phyloP scores from a whole-genome alignment of 1,139 yeast genomes.

The Blastobotrys capitulatus region DNA sequence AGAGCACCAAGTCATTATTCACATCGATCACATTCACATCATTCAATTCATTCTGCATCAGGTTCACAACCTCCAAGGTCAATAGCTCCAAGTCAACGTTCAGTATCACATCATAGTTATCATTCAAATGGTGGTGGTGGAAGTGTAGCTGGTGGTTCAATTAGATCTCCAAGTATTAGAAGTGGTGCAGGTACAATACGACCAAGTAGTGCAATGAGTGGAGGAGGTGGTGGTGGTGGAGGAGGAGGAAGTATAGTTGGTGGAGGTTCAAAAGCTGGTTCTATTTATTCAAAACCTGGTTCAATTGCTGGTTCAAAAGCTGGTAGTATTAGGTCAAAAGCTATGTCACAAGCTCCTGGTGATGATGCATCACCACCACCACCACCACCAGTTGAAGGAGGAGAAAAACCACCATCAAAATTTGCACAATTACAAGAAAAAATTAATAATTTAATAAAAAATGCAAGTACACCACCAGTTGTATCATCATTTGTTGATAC shows the following conservation, averaged over 20 bases:
- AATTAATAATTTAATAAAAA: constrained; percentile 1
- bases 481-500: constrained; percentile 17
- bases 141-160: not conserved
- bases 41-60: not conserved
- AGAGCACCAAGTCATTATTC: constrained; percentile 1
- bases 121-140: not conserved
- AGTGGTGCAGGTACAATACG: not conserved
- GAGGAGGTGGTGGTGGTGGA: not conserved
- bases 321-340: not conserved
- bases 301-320: not conserved
- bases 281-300: not conserved
- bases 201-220: not conserved
- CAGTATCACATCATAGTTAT: not conserved
- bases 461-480: constrained; percentile 8
- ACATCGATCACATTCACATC: not conserved
- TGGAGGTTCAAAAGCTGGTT: not conserved
- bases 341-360: not conserved
- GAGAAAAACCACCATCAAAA: not conserved
- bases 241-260: not conserved
- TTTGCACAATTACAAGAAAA: constrained; percentile 3
- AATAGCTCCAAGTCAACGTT: not conserved
- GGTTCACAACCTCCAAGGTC: not conserved
- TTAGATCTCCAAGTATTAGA: not conserved
- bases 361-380: not conserved
- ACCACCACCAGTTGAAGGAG: constrained; percentile 1